Conservation (phyloP, 2,329 filamentous ascomycete genomes). For the Colletotrichum eleusines region DNA sequence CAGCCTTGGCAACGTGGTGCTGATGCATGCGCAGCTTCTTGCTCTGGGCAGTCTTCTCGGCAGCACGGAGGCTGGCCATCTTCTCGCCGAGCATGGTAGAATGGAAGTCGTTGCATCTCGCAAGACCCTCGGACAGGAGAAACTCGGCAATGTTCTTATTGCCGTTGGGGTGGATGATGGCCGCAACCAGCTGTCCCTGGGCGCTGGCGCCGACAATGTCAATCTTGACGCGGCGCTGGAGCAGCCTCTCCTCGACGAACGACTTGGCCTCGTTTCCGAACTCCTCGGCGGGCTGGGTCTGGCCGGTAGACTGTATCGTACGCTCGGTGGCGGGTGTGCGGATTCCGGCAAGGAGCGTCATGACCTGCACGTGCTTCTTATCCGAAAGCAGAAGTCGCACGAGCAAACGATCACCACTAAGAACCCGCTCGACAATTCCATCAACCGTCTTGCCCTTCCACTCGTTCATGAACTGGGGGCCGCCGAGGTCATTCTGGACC, state of each 20-base stretch:
- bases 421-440: conserved; percentile 88
- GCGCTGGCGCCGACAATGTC: conserved; percentile 88
- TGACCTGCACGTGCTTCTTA: conserved; percentile 87
- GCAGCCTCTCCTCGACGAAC: conserved; percentile 86
- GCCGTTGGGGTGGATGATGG: conserved; percentile 87
- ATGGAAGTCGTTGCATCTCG: conserved; percentile 95
- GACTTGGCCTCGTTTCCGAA: conserved; percentile 88
- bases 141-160: conserved; percentile 85
- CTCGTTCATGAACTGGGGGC: conserved; percentile 82
- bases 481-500: conserved; percentile 83
- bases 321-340: conserved; percentile 91
- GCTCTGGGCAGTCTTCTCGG: conserved; percentile 87
- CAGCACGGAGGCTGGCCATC: conserved; percentile 87
- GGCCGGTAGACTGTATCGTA: conserved; percentile 80
- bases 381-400: conserved; percentile 84
- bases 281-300: conserved; percentile 87
- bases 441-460: conserved; percentile 90
- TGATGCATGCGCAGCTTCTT: conserved; percentile 84
- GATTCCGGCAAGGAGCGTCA: conserved; percentile 90
- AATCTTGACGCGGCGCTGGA: conserved; percentile 88
- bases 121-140: conserved; percentile 88
- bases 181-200: conserved; percentile 91
- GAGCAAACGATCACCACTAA: conserved; percentile 91
- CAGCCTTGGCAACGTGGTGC: conserved; percentile 78
- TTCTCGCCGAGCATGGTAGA: conserved; percentile 89